Conservation (phyloP, 768 basidiomycete genomes). For the Suillus brevipes region DNA sequence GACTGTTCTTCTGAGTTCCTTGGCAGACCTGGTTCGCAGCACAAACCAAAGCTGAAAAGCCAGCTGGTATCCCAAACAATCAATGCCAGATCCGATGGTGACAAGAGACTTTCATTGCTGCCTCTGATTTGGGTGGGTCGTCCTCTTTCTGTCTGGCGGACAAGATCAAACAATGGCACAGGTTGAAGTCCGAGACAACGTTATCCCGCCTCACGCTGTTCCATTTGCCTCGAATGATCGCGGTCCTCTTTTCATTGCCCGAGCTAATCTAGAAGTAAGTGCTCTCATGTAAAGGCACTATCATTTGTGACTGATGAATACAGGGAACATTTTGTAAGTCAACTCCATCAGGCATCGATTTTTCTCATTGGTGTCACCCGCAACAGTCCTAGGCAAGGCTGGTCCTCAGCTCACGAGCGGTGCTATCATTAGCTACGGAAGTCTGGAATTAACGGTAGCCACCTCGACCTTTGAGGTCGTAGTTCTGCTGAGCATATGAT, state of each 20-base stretch:
- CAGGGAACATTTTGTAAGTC: slow-evolving; percentile 30
- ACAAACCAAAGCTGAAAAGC: not conserved
- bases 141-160: not conserved
- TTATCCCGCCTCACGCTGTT: slow-evolving; percentile 31
- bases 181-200: slow-evolving; percentile 30
- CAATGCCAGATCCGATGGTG: not conserved
- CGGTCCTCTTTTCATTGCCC: slow-evolving; percentile 30
- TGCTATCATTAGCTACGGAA: slow-evolving; percentile 24
- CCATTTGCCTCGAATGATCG: slow-evolving; percentile 24
- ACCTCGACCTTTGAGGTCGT: not conserved
- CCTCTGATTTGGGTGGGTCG: slow-evolving; percentile 27
- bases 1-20: not conserved
- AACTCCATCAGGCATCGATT: not conserved
- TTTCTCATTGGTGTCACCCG: not conserved
- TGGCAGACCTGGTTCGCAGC: not conserved
- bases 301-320: not conserved
- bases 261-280: slow-evolving; percentile 25
- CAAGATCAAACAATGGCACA: slow-evolving; percentile 3
- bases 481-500: not conserved
- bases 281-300: not conserved
- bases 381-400: slow-evolving; percentile 26
- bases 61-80: not conserved
- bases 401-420: slow-evolving; percentile 27
- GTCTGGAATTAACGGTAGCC: slow-evolving; percentile 27
- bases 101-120: slow-evolving; percentile 20